Evolutionary conservation across 78 protist species (phyloP), one percentile per base, ranked within the genome.

Genomic region (Bigelowiella natans): DNA sequence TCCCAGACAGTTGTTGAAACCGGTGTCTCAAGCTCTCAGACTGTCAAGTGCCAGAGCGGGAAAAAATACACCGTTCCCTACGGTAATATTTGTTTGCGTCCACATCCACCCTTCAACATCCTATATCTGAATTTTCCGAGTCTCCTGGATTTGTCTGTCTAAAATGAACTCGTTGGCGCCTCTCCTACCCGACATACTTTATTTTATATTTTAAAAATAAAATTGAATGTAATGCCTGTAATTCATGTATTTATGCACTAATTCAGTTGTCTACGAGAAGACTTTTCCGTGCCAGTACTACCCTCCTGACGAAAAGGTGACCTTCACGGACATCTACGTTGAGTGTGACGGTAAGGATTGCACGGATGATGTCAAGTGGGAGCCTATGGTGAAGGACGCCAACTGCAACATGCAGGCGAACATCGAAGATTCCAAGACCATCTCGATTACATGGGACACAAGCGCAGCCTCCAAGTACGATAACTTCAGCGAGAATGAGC

Each of bases 181-280:
- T n/a, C n/a, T n/a, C n/a, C n/a, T n/a, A n/a, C n/a, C n/a, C n/a
- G n/a, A n/a, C n/a, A n/a, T n/a, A n/a, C n/a, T n/a, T n/a, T n/a
- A n/a, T n/a, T n/a, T n/a, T n/a, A n/a, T n/a, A n/a, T n/a, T n/a
- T n/a, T n/a, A n/a, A n/a, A n/a, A n/a, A n/a, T n/a, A n/a, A n/a
- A n/a, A n/a, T n/a, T n/a, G n/a, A n/a, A n/a, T n/a, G n/a, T n/a
- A n/a, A n/a, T n/a, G n/a, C n/a, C n/a, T n/a, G n/a, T n/a, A n/a
- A n/a, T n/a, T n/a, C n/a, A n/a, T n/a, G n/a, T n/a, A n/a, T n/a
- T n/a, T n/a, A n/a, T n/a, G n/a, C n/a, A n/a, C n/a, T n/a, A n/a
- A n/a, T n/a, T n/a, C n/a, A n/a, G n/a, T 93, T 37, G 94, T 93
- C 64, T 88, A 37, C 29, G 94, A 93, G 90, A 93, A 93, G 90